These are phyloP conservation scores for Jatropha podagrica DNA, from an alignment of 441 rosid species.

Conservation along the genomic window DNA sequence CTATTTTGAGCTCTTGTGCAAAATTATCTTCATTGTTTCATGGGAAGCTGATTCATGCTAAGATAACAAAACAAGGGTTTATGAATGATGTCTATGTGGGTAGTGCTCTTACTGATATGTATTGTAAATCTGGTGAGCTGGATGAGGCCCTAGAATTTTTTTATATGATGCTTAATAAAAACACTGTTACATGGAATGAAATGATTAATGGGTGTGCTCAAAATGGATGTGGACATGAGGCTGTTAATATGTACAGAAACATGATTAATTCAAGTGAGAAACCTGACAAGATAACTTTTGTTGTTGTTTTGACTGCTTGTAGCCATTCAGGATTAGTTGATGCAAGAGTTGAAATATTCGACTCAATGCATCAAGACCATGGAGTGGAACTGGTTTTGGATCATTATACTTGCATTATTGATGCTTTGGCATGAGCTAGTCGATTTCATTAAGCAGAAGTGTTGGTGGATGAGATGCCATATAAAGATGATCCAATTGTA, in stretches of 20 bases:
- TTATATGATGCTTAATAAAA: constrained; percentile 49
- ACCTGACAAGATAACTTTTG: constrained; percentile 59
- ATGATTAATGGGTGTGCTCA: constrained; percentile 90
- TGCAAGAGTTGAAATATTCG: constrained; percentile 54
- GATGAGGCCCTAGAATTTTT: constrained; percentile 53
- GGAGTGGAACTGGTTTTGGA: constrained; percentile 56
- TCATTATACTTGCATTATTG: constrained; percentile 64
- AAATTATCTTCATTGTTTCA: constrained; percentile 47
- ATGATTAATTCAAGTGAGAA: constrained; percentile 52
- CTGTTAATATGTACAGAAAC: constrained; percentile 48
- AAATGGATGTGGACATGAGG: constrained; percentile 59
- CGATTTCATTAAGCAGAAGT: constrained; percentile 55
- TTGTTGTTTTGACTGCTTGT: constrained; percentile 73
- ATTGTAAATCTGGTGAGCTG: constrained; percentile 66
- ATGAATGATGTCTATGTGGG: constrained; percentile 60
- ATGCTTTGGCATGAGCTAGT: constrained; percentile 72
- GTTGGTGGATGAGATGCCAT: constrained; percentile 57
- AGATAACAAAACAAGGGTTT: constrained; percentile 52
- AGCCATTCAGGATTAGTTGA: constrained; percentile 83
- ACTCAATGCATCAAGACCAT: constrained; percentile 58
- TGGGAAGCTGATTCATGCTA: constrained; percentile 63
- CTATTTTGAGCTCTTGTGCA: constrained; percentile 51
- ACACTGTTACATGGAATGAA: constrained; percentile 73
- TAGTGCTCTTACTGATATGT: constrained; percentile 66
- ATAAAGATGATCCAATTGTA: constrained; percentile 54